These are phyloP conservation scores for Firmiana major DNA, from an alignment of 345 rosid species.

Conservation along the genomic window DNA sequence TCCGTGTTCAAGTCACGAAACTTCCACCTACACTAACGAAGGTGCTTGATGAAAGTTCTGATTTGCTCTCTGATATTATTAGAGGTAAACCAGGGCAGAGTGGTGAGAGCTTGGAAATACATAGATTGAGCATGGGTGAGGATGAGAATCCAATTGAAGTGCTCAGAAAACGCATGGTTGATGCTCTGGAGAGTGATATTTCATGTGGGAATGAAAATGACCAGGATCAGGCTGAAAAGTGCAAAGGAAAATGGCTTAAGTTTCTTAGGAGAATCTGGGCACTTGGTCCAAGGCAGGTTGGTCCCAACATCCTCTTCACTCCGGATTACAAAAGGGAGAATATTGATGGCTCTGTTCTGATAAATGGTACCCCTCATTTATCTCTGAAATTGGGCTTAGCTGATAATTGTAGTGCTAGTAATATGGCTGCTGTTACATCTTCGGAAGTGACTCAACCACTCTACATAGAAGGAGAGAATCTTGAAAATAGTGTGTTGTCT, in stretches of 20 bases:
- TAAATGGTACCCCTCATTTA: slow-evolving; percentile 63
- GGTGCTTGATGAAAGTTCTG: slow-evolving; percentile 78
- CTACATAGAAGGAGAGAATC: slow-evolving; percentile 49
- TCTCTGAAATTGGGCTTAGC: slow-evolving; percentile 69
- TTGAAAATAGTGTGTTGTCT: slow-evolving; percentile 70
- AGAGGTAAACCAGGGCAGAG: slow-evolving; percentile 56
- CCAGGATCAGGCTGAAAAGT: slow-evolving; percentile 55
- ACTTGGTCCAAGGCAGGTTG: slow-evolving; percentile 87
- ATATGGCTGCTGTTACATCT: slow-evolving; percentile 22
- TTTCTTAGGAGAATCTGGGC: slow-evolving; percentile 81
- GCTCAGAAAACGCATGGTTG: slow-evolving; percentile 46
- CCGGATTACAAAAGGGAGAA: slow-evolving; percentile 46
- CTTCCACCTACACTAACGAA: slow-evolving; percentile 71
- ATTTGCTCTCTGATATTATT: slow-evolving; percentile 61
- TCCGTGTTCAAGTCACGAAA: slow-evolving; percentile 76
- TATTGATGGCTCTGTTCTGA: slow-evolving; percentile 41
- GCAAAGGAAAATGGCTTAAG: slow-evolving; percentile 63
- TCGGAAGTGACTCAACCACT: slow-evolving; percentile 39
- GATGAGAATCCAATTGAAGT: slow-evolving; percentile 54
- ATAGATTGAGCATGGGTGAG: slow-evolving; percentile 27
- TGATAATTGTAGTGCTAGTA: slow-evolving; percentile 28
- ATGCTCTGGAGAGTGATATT: slow-evolving; percentile 54
- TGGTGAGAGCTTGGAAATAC: slow-evolving; percentile 44
- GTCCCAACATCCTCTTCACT: slow-evolving; percentile 84
- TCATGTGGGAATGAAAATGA: slow-evolving; percentile 43